Percentiles rank a stretch among this genome's conserved stretches.
phyloP scores from a whole-genome alignment of 2,329 filamentous ascomycete species.

The Colletotrichum salicis region DNA sequence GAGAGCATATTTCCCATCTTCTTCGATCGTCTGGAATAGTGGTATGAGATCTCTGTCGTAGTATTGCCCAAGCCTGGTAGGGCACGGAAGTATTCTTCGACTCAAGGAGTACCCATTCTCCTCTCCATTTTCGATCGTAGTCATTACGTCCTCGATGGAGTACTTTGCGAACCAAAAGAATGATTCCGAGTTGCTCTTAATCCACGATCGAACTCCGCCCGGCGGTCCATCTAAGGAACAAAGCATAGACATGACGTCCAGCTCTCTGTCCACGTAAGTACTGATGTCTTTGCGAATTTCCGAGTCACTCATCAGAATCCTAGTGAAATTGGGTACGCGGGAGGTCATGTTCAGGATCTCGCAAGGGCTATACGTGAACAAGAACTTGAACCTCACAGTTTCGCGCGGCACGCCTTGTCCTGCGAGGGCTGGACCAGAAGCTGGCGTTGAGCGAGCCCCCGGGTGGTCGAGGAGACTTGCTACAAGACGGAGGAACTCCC shows the following conservation, averaged over 20 bases:
- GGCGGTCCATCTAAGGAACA: background rate
- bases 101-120: slow-evolving; percentile 6
- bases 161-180: slow-evolving; percentile 37
- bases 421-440: background rate
- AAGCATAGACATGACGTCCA: background rate
- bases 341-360: slow-evolving; percentile 10
- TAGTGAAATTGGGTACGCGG: background rate
- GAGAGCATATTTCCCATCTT: slow-evolving; percentile 17
- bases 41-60: slow-evolving; percentile 37
- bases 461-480: slow-evolving; percentile 5
- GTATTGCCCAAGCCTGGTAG: slow-evolving; percentile 22
- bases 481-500: slow-evolving; percentile 24
- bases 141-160: slow-evolving; percentile 30
- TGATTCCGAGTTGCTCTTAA: slow-evolving; percentile 25
- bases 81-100: slow-evolving; percentile 19
- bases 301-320: slow-evolving; percentile 29
- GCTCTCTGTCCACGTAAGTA: slow-evolving; percentile 34
- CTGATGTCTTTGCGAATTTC: slow-evolving; percentile 24
- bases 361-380: slow-evolving; percentile 23
- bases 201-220: background rate
- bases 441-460: background rate
- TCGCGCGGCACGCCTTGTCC: background rate
- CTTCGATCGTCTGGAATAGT: slow-evolving; percentile 35
- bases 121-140: background rate
- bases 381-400: slow-evolving; percentile 28